These are phyloP conservation scores for Tieghemostelium lacteum DNA, from an alignment of 78 protist genomes.

Conservation along the genomic window DNA sequence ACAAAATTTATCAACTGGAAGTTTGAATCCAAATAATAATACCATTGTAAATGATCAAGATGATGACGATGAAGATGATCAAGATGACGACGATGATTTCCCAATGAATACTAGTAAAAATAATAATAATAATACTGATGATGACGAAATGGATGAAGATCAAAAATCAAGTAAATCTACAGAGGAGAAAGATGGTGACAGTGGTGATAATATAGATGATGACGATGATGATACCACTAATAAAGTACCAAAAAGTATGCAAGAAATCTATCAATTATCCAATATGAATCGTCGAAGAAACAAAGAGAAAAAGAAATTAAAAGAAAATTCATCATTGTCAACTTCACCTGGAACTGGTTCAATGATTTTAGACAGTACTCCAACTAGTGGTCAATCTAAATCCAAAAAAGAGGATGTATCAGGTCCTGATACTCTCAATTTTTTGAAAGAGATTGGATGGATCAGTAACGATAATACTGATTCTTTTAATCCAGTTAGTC, in stretches of 20 bases:
- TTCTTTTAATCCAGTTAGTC: constrained; percentile 6
- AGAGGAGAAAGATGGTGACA: constrained; percentile 20
- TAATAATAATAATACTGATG: not conserved
- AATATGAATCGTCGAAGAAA: constrained; percentile 76
- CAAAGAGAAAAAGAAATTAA: constrained; percentile 64
- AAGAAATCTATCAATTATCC: constrained; percentile 75
- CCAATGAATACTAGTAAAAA: not conserved
- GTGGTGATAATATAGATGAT: constrained; percentile 45
- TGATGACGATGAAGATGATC: constrained; percentile 12
- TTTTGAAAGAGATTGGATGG: constrained; percentile 84
- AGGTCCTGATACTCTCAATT: constrained; percentile 40
- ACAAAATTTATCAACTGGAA: not conserved
- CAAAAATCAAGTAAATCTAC: constrained; percentile 11
- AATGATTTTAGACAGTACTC: not conserved
- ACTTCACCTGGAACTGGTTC: not conserved
- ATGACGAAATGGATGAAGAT: constrained; percentile 6
- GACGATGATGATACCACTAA: constrained; percentile 18
- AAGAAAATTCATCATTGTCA: constrained; percentile 3
- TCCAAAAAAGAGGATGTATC: constrained; percentile 12
- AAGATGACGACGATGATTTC: not conserved
- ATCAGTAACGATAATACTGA: constrained; percentile 30
- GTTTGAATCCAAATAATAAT: not conserved
- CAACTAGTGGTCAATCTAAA: constrained; percentile 3
- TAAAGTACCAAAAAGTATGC: constrained; percentile 80
- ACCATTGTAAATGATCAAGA: not conserved